Percentiles rank a stretch among this genome's conserved stretches.
These are phyloP conservation scores for Lunasporangiospora selenospora DNA, from an alignment of 192 early-diverging fungal species.

Conservation along the genomic window DNA sequence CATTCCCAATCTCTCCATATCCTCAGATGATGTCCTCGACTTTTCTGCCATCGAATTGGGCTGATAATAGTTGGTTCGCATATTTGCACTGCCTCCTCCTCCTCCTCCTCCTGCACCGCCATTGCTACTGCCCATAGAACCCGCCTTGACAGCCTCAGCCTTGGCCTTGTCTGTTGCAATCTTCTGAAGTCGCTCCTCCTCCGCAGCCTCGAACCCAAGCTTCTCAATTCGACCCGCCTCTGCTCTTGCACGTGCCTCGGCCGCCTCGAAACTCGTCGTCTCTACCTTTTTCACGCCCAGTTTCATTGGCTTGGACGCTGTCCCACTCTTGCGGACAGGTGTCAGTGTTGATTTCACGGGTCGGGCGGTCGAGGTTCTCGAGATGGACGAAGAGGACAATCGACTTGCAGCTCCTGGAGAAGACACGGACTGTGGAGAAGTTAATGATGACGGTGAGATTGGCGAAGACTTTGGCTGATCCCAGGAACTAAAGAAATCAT, in stretches of 20 bases:
- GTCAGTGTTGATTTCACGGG: slow-evolving; percentile 53
- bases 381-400: not conserved
- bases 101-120: not conserved
- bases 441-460: not conserved
- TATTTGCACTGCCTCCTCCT: not conserved
- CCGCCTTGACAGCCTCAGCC: slow-evolving; percentile 66
- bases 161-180: slow-evolving; percentile 71
- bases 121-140: not conserved
- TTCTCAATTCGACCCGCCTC: slow-evolving; percentile 45
- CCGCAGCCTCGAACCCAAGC: slow-evolving; percentile 38
- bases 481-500: slow-evolving; percentile 44
- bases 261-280: slow-evolving; percentile 91
- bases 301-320: slow-evolving; percentile 47
- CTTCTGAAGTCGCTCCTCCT: slow-evolving; percentile 37
- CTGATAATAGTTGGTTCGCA: slow-evolving; percentile 29
- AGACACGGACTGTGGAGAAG: slow-evolving; percentile 3
- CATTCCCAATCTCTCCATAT: slow-evolving; percentile 71
- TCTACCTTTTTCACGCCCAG: slow-evolving; percentile 89
- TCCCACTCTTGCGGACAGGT: slow-evolving; percentile 37
- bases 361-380: slow-evolving; percentile 8
- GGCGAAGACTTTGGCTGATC: slow-evolving; percentile 35
- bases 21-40: slow-evolving; percentile 31
- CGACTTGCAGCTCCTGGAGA: slow-evolving; percentile 16
- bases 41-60: slow-evolving; percentile 26
- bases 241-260: slow-evolving; percentile 56